A percentile compares a stretch with the other conserved stretches of the same genome.
Evolutionary conservation across 2,329 filamentous ascomycete species (phyloP).

Genomic region (Nigrospora oryzae): DNA sequence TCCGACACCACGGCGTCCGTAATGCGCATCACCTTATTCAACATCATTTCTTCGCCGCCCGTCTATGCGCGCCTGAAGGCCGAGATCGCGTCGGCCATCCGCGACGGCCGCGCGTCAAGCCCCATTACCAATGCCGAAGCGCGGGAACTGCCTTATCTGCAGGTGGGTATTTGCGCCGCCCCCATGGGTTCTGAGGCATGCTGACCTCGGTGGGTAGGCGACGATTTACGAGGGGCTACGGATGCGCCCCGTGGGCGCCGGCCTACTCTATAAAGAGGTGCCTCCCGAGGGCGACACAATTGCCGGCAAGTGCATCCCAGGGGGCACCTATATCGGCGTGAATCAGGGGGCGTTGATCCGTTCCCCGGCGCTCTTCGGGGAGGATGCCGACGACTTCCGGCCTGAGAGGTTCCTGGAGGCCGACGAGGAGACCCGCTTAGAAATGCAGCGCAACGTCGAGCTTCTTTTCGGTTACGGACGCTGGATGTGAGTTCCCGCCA

Average conservation of each 20-base stretch:
- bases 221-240: conserved; percentile 26
- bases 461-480: conserved; percentile 29
- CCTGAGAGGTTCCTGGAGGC: conserved; percentile 35
- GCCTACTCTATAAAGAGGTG: conserved; percentile 14
- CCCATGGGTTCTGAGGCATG: too few relatives aligned
- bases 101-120: conserved; percentile 12
- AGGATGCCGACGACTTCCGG: conserved; percentile 28
- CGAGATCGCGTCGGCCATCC: conserved; percentile 28
- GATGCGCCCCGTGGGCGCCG: conserved; percentile 19
- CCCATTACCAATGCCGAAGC: conserved; percentile 19
- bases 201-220: conserved; percentile 6
- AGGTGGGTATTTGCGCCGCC: not conserved
- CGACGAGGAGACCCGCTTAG: conserved; percentile 16
- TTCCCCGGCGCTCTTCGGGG: conserved; percentile 20
- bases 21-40: conserved; percentile 36
- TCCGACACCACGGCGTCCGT: conserved; percentile 41
- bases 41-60: conserved; percentile 34
- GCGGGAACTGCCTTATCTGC: conserved; percentile 21
- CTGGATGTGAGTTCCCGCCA: conserved; percentile 24
- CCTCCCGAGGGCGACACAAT: conserved; percentile 19
- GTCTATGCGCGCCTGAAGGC: conserved; percentile 30
- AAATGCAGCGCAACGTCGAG: conserved; percentile 25
- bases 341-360: conserved; percentile 24
- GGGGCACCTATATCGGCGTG: conserved; percentile 25
- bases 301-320: conserved; percentile 24